phyloP scores from a whole-genome alignment of 1,284 basidiomycete genomes.

The Moesziomyces antarcticus region DNA sequence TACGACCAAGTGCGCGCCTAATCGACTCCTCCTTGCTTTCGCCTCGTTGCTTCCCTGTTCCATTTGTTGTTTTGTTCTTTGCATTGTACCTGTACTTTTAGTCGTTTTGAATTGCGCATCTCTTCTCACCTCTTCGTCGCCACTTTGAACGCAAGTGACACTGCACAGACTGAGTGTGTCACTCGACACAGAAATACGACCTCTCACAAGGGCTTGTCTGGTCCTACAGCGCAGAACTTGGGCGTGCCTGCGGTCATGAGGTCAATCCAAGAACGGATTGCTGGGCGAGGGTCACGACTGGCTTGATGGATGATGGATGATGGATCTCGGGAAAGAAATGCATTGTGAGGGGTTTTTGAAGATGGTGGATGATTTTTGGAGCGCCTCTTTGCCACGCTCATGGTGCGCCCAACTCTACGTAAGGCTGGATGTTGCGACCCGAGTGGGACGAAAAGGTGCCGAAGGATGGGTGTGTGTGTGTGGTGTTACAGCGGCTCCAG shows the following conservation, averaged over 20 bases:
- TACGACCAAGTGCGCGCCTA: constrained; percentile 16
- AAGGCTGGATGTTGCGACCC: neutral
- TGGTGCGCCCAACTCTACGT: neutral
- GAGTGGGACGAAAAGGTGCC: neutral
- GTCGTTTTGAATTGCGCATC: neutral
- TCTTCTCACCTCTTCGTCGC: neutral
- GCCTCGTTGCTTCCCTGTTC: neutral
- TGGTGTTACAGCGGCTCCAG: constrained; percentile 20
- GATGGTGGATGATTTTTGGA: neutral
- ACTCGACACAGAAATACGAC: too few relatives aligned
- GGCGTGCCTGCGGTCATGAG: neutral
- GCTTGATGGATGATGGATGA: too few relatives aligned
- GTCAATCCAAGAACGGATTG: too few relatives aligned
- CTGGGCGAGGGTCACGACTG: too few relatives aligned
- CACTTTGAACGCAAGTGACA: too few relatives aligned
- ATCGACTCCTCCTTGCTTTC: neutral
- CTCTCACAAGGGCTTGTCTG: neutral
- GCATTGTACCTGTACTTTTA: constrained; percentile 6
- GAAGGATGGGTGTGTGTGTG: neutral
- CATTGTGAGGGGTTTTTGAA: neutral
- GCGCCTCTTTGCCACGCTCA: neutral
- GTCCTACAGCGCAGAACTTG: neutral
- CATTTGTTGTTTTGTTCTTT: constrained; percentile 1
- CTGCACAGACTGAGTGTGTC: too few relatives aligned
- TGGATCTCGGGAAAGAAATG: constrained; percentile 14